These are phyloP conservation scores for Teunomyces kruisii DNA, from an alignment of 805 yeast species.

Conservation along the genomic window DNA sequence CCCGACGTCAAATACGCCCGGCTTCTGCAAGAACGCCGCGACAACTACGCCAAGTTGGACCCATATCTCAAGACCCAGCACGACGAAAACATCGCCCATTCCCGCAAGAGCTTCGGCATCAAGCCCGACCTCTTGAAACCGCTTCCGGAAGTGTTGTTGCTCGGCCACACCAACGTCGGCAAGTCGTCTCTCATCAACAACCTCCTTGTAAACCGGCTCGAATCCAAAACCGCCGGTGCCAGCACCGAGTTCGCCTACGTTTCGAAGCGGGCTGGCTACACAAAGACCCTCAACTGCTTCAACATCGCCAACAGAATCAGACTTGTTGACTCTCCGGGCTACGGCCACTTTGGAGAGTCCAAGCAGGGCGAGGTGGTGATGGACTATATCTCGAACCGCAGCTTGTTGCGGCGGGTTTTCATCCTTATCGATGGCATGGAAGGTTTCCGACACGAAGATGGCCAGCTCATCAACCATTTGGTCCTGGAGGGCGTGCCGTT, in stretches of 20 bases:
- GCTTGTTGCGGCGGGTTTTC: constrained; percentile 56
- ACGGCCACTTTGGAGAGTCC: constrained; percentile 67
- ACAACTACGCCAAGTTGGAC: constrained; percentile 11
- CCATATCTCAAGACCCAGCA: constrained; percentile 25
- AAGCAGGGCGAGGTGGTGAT: constrained; percentile 70
- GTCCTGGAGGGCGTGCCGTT: constrained; percentile 59
- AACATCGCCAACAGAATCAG: constrained; percentile 63
- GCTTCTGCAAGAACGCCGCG: constrained; percentile 13
- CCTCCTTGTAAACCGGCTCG: constrained; percentile 43
- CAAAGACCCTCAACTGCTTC: constrained; percentile 68
- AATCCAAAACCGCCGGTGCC: constrained; percentile 23
- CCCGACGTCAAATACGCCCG: constrained; percentile 52
- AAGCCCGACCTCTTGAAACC: constrained; percentile 30
- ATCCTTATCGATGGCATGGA: constrained; percentile 59
- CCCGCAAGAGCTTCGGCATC: constrained; percentile 31
- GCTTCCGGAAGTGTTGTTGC: constrained; percentile 68
- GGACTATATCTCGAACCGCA: constrained; percentile 58
- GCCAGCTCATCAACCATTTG: constrained; percentile 49
- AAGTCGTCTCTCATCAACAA: constrained; percentile 76
- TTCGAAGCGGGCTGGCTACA: constrained; percentile 55
- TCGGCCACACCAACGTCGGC: constrained; percentile 87
- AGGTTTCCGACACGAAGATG: constrained; percentile 62
- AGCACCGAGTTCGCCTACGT: constrained; percentile 49
- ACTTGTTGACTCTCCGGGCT: constrained; percentile 87
- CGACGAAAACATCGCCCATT: constrained; percentile 14